Percentiles rank a stretch among this genome's conserved stretches.
phyloP scores from a whole-genome alignment of 768 basidiomycete species.

The Candolleomyces eurysporus region DNA sequence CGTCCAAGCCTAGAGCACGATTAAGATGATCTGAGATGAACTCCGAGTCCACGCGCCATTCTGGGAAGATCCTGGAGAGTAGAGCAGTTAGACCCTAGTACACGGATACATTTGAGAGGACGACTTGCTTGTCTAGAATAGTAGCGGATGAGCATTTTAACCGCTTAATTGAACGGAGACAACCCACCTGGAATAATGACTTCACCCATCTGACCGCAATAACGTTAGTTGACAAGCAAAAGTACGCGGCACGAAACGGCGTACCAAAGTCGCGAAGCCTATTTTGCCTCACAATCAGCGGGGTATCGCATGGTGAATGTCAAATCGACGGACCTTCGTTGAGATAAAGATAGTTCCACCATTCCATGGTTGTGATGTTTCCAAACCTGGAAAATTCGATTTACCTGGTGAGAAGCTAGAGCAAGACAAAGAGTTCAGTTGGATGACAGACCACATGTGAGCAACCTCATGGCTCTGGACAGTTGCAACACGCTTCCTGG shows the following conservation, averaged over 20 bases:
- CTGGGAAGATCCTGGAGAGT: constrained; percentile 63
- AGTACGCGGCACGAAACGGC: neutral
- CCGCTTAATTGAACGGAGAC: constrained; percentile 4
- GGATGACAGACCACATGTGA: constrained; percentile 63
- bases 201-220: constrained; percentile 69
- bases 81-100: neutral
- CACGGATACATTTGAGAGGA: neutral
- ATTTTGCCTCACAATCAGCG: constrained; percentile 3
- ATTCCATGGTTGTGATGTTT: constrained; percentile 90
- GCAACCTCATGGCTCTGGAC: constrained; percentile 87
- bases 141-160: constrained; percentile 1
- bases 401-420: neutral
- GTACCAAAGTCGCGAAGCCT: constrained; percentile 84
- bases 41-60: constrained; percentile 79
- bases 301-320: neutral
- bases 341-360: constrained; percentile 85
- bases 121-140: constrained; percentile 50
- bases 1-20: constrained; percentile 77
- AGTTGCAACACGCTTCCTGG: constrained; percentile 76
- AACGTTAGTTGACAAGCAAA: constrained; percentile 6
- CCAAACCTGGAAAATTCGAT: constrained; percentile 62
- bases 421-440: neutral
- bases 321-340: constrained; percentile 58
- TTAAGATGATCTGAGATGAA: constrained; percentile 81
- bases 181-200: constrained; percentile 72